Conservation (phyloP, 2,329 filamentous ascomycete species). For the Colletotrichum sp. region DNA sequence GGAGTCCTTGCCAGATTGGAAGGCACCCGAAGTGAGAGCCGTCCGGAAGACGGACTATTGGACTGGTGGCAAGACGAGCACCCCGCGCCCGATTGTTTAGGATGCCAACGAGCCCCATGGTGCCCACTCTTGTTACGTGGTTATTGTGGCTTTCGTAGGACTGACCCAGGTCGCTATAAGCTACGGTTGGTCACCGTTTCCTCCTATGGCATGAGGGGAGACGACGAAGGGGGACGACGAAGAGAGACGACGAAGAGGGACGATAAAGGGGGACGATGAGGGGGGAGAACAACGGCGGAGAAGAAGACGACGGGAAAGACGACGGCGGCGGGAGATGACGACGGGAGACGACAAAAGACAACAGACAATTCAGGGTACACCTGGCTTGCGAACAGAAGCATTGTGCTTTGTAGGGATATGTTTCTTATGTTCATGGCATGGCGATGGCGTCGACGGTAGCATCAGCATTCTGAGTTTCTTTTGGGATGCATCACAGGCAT, state of each 20-base stretch:
- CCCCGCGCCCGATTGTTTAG: background rate
- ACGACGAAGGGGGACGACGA: background rate
- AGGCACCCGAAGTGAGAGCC: background rate
- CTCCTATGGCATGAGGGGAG: background rate
- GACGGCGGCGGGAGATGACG: background rate
- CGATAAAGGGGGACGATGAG: background rate
- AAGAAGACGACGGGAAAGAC: background rate
- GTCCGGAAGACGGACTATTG: conserved; percentile 10
- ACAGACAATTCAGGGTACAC: background rate
- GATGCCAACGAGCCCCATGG: background rate
- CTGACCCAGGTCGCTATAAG: background rate
- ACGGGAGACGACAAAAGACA: background rate
- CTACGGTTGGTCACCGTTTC: background rate
- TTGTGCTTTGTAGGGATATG: background rate
- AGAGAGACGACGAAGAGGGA: too few species aligned
- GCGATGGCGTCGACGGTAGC: background rate
- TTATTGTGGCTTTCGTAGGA: background rate
- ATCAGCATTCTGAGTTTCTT: background rate
- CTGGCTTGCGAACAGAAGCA: background rate
- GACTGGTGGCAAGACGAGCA: background rate
- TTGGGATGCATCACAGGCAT: background rate
- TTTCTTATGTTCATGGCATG: background rate
- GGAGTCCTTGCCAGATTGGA: background rate
- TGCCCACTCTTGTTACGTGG: background rate
- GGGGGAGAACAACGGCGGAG: background rate